Conservation (phyloP, 768 basidiomycete species). For the Polyporus arcularius region DNA sequence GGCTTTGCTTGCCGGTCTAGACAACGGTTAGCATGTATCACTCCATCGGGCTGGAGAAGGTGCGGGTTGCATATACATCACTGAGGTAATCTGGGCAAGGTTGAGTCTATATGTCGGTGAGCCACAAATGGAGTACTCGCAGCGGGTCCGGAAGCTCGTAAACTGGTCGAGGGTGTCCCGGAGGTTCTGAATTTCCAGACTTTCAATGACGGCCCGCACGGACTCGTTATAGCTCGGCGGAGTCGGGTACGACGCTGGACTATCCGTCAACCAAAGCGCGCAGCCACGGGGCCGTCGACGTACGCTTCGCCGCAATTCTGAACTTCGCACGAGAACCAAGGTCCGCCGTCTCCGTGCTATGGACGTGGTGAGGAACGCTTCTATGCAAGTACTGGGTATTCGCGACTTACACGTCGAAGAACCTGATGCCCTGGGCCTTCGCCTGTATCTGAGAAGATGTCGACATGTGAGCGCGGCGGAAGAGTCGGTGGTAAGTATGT, state of each 20-base stretch:
- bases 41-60: neutral
- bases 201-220: constrained; percentile 62
- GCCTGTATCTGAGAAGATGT: constrained; percentile 60
- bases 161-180: constrained; percentile 65
- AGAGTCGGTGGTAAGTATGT: no score
- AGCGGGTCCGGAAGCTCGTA: constrained; percentile 70
- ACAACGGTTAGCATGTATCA: neutral
- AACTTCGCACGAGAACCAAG: constrained; percentile 47
- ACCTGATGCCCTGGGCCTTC: constrained; percentile 75
- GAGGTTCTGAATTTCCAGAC: constrained; percentile 66
- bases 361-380: constrained; percentile 1
- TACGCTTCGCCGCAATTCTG: constrained; percentile 41
- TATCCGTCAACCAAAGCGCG: constrained; percentile 21
- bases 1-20: constrained; percentile 78
- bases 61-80: constrained; percentile 46
- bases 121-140: constrained; percentile 43
- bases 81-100: constrained; percentile 63
- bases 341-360: constrained; percentile 74
- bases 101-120: constrained; percentile 10
- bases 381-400: constrained; percentile 1
- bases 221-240: constrained; percentile 64
- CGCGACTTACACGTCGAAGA: constrained; percentile 76
- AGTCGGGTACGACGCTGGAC: constrained; percentile 53
- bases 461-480: no score
- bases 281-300: constrained; percentile 22